Evolutionary conservation across 352 stramenopile genomes (phyloP).

Genomic region (Pythium rhizo-oryzae): DNA sequence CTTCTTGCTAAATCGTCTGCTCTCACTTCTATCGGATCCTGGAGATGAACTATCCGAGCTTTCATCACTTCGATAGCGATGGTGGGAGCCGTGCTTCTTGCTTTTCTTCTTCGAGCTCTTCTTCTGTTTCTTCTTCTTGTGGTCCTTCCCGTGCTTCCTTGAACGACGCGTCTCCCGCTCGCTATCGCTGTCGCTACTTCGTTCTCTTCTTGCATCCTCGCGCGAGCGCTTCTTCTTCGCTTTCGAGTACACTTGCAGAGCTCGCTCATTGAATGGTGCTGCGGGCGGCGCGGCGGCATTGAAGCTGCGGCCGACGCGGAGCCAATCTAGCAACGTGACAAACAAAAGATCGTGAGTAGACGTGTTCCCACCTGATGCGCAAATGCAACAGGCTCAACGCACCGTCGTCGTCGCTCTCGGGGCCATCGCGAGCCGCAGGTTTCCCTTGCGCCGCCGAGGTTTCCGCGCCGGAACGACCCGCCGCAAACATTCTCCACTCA

Average conservation of each 20-base stretch:
- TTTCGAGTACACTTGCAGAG: conserved; percentile 39
- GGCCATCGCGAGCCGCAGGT: neutral
- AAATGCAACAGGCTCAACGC: neutral
- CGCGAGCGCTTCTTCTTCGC: conserved; percentile 12
- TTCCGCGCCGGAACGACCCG: neutral
- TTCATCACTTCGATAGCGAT: conserved; percentile 19
- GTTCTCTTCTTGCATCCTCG: conserved; percentile 13
- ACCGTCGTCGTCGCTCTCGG: conserved; percentile 23
- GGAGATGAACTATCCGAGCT: conserved; percentile 15
- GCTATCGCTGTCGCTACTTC: conserved; percentile 31
- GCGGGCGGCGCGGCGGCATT: neutral
- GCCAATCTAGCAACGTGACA: conserved; percentile 42
- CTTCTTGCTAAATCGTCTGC: neutral
- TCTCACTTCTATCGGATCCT: neutral
- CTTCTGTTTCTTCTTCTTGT: conserved; percentile 37
- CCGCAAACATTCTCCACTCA: conserved; percentile 28
- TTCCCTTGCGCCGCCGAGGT: conserved; percentile 8
- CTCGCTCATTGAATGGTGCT: conserved; percentile 8
- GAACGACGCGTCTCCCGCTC: conserved; percentile 5
- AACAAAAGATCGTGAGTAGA: conserved; percentile 1
- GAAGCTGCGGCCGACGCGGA: conserved; percentile 42
- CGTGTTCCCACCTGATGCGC: no score
- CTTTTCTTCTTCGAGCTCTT: conserved; percentile 17
- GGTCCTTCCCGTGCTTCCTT: conserved; percentile 31
- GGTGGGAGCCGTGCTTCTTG: neutral